phyloP scores from a whole-genome alignment of 768 basidiomycete species.

The Serendipita sp. region DNA sequence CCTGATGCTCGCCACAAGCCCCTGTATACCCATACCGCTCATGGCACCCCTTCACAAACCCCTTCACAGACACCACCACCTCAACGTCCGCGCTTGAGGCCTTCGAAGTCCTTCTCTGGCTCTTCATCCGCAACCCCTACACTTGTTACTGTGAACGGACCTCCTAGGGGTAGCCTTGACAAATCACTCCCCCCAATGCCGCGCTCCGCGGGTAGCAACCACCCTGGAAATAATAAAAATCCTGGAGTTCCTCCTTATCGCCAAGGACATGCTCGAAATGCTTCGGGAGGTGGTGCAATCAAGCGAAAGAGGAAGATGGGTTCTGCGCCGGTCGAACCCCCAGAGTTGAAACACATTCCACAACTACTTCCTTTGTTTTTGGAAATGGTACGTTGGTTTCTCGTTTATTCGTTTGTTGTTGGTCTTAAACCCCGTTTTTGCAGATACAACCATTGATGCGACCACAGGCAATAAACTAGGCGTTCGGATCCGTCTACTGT shows the following conservation, averaged over 20 bases:
- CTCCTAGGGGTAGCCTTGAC: neutral
- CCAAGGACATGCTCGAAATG: neutral
- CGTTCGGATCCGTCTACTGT: neutral
- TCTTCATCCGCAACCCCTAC: slow-evolving; percentile 1
- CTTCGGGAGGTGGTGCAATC: slow-evolving; percentile 8
- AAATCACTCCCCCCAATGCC: slow-evolving; percentile 4
- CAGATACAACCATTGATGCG: slow-evolving; percentile 6
- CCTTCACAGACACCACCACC: slow-evolving; percentile 10
- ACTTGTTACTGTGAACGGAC: neutral
- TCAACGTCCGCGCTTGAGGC: slow-evolving; percentile 3
- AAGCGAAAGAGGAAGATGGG: slow-evolving; percentile 25
- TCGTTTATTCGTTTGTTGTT: neutral
- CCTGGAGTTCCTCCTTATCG: neutral
- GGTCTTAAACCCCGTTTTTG: neutral
- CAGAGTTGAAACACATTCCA: slow-evolving; percentile 65
- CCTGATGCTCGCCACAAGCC: slow-evolving; percentile 13
- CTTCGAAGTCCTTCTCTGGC: slow-evolving; percentile 1
- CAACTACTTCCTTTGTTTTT: slow-evolving; percentile 73
- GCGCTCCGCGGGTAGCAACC: neutral
- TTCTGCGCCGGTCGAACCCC: slow-evolving; percentile 39
- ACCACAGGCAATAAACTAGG: neutral
- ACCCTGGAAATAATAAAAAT: neutral
- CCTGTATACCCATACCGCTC: slow-evolving; percentile 14
- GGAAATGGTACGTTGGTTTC: slow-evolving; percentile 55
- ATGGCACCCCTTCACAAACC: slow-evolving; percentile 9